phyloP scores from a whole-genome alignment of 1,284 basidiomycete genomes.

The Pholiota adiposa region DNA sequence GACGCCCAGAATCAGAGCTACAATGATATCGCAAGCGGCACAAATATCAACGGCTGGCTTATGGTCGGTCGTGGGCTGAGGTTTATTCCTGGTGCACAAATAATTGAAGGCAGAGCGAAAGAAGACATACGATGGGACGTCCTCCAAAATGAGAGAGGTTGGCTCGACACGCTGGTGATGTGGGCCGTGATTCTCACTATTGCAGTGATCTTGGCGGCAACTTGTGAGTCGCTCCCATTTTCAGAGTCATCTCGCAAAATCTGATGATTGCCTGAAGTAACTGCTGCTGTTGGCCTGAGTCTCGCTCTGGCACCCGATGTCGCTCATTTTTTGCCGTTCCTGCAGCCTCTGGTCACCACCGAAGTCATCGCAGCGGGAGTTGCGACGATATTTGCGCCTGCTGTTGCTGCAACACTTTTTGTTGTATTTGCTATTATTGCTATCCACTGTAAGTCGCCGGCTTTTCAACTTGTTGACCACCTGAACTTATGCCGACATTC shows the following conservation, averaged over 20 bases:
- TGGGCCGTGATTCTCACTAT: slow-evolving; percentile 60
- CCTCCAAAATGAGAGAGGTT: slow-evolving; percentile 60
- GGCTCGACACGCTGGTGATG: slow-evolving; percentile 48
- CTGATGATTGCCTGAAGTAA: slow-evolving; percentile 44
- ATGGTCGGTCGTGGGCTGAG: slow-evolving; percentile 72
- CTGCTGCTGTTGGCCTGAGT: slow-evolving; percentile 69
- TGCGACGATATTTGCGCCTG: slow-evolving; percentile 68
- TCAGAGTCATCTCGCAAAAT: neutral
- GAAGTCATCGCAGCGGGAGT: slow-evolving; percentile 63
- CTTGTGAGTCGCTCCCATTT: slow-evolving; percentile 51
- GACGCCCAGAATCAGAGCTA: slow-evolving; percentile 68
- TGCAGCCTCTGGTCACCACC: slow-evolving; percentile 53
- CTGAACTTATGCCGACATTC: slow-evolving; percentile 12
- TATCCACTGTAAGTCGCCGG: slow-evolving; percentile 58
- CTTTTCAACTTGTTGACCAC: neutral
- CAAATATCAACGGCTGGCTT: slow-evolving; percentile 74
- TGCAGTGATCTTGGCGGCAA: slow-evolving; percentile 55
- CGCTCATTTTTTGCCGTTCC: slow-evolving; percentile 69
- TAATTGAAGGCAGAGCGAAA: slow-evolving; percentile 77
- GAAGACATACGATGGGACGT: slow-evolving; percentile 84
- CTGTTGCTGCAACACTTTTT: slow-evolving; percentile 62
- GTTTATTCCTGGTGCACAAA: slow-evolving; percentile 63
- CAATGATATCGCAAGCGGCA: slow-evolving; percentile 71
- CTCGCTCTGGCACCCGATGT: slow-evolving; percentile 73
- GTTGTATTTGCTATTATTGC: slow-evolving; percentile 55